Conservation (phyloP, 75 land plant species). For the Picea glauca region DNA sequence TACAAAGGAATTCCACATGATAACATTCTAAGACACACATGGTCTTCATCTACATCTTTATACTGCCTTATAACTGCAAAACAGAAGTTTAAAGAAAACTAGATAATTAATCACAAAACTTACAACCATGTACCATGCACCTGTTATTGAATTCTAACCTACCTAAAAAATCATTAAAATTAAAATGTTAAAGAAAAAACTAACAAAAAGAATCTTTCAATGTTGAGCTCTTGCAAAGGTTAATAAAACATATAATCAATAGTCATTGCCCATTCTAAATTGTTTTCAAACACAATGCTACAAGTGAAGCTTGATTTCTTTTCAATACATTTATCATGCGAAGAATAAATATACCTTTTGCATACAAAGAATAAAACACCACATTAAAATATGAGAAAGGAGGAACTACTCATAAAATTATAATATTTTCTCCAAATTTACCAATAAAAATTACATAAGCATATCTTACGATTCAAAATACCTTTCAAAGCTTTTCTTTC, state of each 20-base stretch:
- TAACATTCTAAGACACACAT: slow-evolving; percentile 52
- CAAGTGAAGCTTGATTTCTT: background rate
- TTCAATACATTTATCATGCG: background rate
- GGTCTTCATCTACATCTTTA: slow-evolving; percentile 32
- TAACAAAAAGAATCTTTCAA: too few relatives aligned
- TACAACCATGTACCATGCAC: background rate
- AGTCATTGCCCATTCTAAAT: background rate
- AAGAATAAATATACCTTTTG: background rate
- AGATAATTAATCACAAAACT: background rate
- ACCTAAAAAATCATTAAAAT: background rate
- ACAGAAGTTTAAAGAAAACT: background rate
- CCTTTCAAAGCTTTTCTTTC: slow-evolving; percentile 40
- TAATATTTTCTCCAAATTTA: background rate
- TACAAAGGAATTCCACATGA: slow-evolving; percentile 65
- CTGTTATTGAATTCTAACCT: background rate
- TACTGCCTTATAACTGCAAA: slow-evolving; percentile 28
- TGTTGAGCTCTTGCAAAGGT: too few relatives aligned
- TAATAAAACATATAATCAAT: too few relatives aligned
- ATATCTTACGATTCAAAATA: background rate
- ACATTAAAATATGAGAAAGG: background rate
- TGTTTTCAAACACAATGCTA: background rate
- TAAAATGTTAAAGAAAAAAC: background rate
- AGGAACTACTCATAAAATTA: background rate
- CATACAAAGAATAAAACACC: background rate
- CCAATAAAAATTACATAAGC: background rate